Evolutionary conservation across 2,329 filamentous ascomycete genomes (phyloP).

Genomic region (Phaeosphaeria sp.): DNA sequence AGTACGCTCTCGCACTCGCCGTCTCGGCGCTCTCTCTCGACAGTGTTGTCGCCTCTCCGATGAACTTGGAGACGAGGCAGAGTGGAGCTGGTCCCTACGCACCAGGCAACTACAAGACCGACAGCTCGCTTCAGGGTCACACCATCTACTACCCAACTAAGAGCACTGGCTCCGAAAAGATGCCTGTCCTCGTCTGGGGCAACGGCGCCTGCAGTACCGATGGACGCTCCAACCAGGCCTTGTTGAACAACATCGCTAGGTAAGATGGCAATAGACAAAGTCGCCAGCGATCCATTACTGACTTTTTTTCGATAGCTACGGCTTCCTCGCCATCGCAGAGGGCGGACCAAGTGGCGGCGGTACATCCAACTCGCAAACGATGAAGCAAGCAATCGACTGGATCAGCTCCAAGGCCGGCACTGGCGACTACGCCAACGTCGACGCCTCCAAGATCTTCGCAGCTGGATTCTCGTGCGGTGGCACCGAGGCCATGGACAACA

Average conservation of each 20-base stretch:
- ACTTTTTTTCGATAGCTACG: slow-evolving; percentile 17
- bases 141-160: slow-evolving; percentile 23
- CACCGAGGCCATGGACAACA: slow-evolving; percentile 21
- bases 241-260: slow-evolving; percentile 24
- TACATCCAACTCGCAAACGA: slow-evolving; percentile 9
- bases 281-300: no score
- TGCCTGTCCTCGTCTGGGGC: slow-evolving; percentile 33
- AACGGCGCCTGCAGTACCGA: slow-evolving; percentile 31
- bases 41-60: neutral
- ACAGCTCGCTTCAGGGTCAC: slow-evolving; percentile 15
- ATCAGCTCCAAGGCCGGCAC: slow-evolving; percentile 16
- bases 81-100: slow-evolving; percentile 3
- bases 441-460: slow-evolving; percentile 22
- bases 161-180: slow-evolving; percentile 8
- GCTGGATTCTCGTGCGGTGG: slow-evolving; percentile 25
- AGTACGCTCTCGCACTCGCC: slow-evolving; percentile 5
- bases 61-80: neutral
- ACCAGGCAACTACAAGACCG: slow-evolving; percentile 9
- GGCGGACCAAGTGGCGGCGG: slow-evolving; percentile 19
- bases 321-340: slow-evolving; percentile 25
- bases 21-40: slow-evolving; percentile 3
- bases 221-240: slow-evolving; percentile 13
- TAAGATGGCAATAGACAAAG: no score
- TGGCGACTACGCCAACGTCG: slow-evolving; percentile 24
- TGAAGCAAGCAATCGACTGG: slow-evolving; percentile 24